Evolutionary conservation across 108 stramenopile genomes (phyloP).

Genomic region (Mediolabrus comicus): DNA sequence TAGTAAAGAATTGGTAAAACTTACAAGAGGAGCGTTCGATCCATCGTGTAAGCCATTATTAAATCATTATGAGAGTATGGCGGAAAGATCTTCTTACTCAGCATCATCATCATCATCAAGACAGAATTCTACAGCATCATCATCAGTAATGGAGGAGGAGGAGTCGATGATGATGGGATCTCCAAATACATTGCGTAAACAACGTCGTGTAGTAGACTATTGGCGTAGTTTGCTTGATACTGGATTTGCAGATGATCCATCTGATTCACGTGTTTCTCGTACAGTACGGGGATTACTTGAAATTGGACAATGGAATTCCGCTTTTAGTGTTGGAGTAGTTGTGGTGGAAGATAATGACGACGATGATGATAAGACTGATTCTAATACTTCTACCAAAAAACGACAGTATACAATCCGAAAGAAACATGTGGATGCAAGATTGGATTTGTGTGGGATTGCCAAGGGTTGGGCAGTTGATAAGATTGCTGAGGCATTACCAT

Average conservation of each 20-base stretch:
- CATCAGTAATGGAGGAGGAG: too few relatives aligned
- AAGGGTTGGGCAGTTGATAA: conserved; percentile 54
- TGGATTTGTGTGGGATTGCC: conserved; percentile 52
- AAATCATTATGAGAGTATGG: conserved; percentile 36
- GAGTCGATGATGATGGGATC: not conserved
- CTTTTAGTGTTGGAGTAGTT: conserved; percentile 28
- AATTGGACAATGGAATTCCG: conserved; percentile 31
- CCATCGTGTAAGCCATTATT: conserved; percentile 40
- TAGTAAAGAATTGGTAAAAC: conserved; percentile 34
- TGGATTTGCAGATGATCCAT: conserved; percentile 36
- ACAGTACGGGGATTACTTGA: conserved; percentile 26
- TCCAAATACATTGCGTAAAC: conserved; percentile 20
- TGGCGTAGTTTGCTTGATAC: conserved; percentile 28
- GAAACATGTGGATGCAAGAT: conserved; percentile 31
- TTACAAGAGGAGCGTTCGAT: conserved; percentile 49
- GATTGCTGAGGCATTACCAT: conserved; percentile 37
- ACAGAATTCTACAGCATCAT: too few relatives aligned
- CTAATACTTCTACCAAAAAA: not conserved
- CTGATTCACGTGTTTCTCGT: conserved; percentile 27
- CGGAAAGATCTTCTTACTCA: not conserved
- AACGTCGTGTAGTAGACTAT: conserved; percentile 20
- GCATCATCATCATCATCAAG: not conserved
- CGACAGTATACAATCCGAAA: conserved; percentile 24
- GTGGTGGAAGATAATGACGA: conserved; percentile 1
- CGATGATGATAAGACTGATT: not conserved